phyloP scores from a whole-genome alignment of 129 eudicot genomes.

The Gnaphalium uliginosum region DNA sequence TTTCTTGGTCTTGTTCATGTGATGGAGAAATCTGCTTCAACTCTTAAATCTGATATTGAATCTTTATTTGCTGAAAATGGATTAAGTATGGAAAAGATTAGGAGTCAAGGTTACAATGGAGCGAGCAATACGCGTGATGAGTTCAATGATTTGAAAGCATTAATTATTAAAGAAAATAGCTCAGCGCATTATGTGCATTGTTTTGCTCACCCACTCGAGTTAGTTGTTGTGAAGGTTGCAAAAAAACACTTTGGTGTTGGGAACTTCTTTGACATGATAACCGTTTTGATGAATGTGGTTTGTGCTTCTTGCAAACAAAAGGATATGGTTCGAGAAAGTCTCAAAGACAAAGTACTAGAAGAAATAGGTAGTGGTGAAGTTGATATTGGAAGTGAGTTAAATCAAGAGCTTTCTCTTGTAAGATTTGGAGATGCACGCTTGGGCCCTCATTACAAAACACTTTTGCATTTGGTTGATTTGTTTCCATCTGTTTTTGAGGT shows the following conservation, averaged over 20 bases:
- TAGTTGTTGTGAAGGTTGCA: constrained; percentile 6
- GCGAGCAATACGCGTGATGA: constrained; percentile 8
- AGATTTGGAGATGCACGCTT: background rate
- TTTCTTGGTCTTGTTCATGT: constrained; percentile 13
- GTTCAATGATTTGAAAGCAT: constrained; percentile 19
- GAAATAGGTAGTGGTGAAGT: background rate
- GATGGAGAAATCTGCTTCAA: constrained; percentile 3
- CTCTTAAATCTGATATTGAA: constrained; percentile 24
- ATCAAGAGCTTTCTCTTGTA: constrained; percentile 6
- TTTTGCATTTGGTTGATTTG: constrained; percentile 10
- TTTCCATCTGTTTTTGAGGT: background rate
- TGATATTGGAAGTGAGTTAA: constrained; percentile 1
- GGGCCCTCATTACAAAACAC: constrained; percentile 4
- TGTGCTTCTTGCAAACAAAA: constrained; percentile 14
- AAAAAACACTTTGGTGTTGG: constrained; percentile 3
- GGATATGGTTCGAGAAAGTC: constrained; percentile 6
- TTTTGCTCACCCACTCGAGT: constrained; percentile 21
- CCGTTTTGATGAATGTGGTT: constrained; percentile 8
- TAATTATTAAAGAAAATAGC: background rate
- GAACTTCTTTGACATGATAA: constrained; percentile 1
- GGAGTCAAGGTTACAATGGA: constrained; percentile 25
- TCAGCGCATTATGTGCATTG: constrained; percentile 15
- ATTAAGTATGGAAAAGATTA: constrained; percentile 3
- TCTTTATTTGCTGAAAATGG: constrained; percentile 16
- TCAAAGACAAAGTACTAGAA: constrained; percentile 5